A percentile compares a stretch with the other conserved stretches of the same genome.
Conservation (phyloP, 2,329 filamentous ascomycete genomes). For the Malbranchea zuffiana region DNA sequence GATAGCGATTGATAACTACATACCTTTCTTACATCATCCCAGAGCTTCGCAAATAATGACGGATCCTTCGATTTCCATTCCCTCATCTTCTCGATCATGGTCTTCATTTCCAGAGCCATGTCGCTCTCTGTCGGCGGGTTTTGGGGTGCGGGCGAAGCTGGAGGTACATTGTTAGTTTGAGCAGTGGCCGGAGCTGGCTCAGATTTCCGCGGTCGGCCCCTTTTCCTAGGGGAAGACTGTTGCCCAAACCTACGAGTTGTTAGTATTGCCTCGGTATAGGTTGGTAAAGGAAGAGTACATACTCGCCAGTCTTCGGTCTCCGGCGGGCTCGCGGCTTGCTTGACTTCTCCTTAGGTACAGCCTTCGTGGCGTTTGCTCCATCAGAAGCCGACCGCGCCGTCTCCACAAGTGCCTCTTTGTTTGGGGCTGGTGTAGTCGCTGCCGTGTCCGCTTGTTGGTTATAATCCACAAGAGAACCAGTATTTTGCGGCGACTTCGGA, state of each 20-base stretch:
- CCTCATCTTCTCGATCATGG: constrained; percentile 48
- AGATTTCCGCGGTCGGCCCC: constrained; percentile 4
- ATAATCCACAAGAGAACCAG: too few species aligned
- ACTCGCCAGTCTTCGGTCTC: too few species aligned
- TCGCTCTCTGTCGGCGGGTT: constrained; percentile 18
- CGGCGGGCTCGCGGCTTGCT: too few species aligned
- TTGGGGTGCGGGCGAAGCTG: background rate
- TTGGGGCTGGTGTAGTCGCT: too few species aligned
- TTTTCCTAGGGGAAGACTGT: constrained; percentile 1
- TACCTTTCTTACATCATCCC: constrained; percentile 43
- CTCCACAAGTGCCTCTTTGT: too few species aligned
- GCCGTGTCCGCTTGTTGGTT: too few species aligned
- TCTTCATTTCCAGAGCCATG: constrained; percentile 43
- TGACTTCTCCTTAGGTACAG: too few species aligned
- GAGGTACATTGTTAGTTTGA: background rate
- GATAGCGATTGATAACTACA: background rate
- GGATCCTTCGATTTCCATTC: constrained; percentile 47
- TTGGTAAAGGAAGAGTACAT: too few species aligned
- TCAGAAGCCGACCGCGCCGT: too few species aligned
- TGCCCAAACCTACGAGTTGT: too few species aligned
- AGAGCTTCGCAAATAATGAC: constrained; percentile 43
- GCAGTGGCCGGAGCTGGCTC: background rate
- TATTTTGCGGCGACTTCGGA: constrained; percentile 2
- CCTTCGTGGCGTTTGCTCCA: too few species aligned
- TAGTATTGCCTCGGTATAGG: too few species aligned